A percentile compares a stretch with the other conserved stretches of the same genome.
Conservation (phyloP, 345 rosid genomes). For the Aurinia saxatilis region DNA sequence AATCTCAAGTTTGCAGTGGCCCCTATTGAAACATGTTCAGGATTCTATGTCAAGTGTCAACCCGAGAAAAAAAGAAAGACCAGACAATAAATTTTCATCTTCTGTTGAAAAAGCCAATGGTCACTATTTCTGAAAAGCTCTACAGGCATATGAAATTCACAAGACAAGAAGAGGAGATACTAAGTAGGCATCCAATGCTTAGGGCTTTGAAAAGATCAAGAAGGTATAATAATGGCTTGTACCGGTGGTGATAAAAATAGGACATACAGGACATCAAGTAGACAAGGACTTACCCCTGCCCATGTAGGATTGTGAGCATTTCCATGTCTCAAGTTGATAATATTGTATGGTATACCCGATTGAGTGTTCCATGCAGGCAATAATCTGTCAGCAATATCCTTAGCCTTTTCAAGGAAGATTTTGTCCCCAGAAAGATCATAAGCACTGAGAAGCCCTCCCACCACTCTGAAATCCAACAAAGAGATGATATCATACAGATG, state of each 20-base stretch:
- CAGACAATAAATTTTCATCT: neutral
- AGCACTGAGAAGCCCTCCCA: conserved; percentile 96
- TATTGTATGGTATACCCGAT: conserved; percentile 79
- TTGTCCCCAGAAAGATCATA: conserved; percentile 90
- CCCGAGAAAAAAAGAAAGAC: neutral
- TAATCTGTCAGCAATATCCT: conserved; percentile 88
- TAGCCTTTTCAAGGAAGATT: conserved; percentile 86
- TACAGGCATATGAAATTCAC: neutral
- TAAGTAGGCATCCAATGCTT: neutral
- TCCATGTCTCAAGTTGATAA: conserved; percentile 75
- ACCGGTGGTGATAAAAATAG: neutral
- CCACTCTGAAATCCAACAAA: conserved; percentile 60
- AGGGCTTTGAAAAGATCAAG: neutral
- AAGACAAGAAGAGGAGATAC: neutral
- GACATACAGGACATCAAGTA: neutral
- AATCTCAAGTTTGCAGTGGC: neutral
- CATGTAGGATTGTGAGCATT: conserved; percentile 78
- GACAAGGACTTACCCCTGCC: conserved; percentile 69
- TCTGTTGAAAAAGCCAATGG: neutral
- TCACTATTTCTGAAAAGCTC: neutral
- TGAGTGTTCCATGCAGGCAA: conserved; percentile 89
- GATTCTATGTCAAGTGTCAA: neutral
- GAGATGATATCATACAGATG: neutral
- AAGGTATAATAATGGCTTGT: neutral
- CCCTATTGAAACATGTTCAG: neutral